A percentile compares a stretch with the other conserved stretches of the same genome.
Conservation (phyloP, 2,329 filamentous ascomycete genomes). For the Fusarium albosuccineum region DNA sequence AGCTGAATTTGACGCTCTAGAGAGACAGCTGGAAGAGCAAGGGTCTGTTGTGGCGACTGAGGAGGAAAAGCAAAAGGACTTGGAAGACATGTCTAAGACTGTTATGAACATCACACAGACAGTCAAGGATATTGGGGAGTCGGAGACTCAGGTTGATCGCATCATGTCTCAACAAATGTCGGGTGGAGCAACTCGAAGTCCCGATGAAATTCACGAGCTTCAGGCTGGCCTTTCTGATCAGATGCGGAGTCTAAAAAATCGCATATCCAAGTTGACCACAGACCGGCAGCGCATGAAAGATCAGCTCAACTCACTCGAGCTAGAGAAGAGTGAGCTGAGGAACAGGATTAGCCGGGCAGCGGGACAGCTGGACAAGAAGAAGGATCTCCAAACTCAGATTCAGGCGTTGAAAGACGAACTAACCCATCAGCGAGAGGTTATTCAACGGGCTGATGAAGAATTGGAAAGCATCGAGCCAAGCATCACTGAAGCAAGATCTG, state of each 20-base stretch:
- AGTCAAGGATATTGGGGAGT: conserved; percentile 76
- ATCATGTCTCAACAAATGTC: conserved; percentile 82
- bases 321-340: conserved; percentile 80
- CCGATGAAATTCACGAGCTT: conserved; percentile 87
- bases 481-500: conserved; percentile 79
- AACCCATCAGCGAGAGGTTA: conserved; percentile 74
- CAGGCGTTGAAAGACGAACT: conserved; percentile 79
- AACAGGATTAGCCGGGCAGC: conserved; percentile 78
- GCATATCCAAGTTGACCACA: conserved; percentile 72
- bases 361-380: conserved; percentile 86
- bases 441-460: conserved; percentile 78
- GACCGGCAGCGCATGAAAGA: conserved; percentile 80
- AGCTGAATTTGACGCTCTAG: conserved; percentile 69
- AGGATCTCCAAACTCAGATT: conserved; percentile 76
- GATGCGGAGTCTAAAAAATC: conserved; percentile 72
- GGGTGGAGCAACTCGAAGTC: conserved; percentile 73
- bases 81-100: conserved; percentile 82
- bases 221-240: conserved; percentile 76
- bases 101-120: conserved; percentile 82
- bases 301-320: conserved; percentile 77
- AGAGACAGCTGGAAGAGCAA: conserved; percentile 74
- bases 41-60: conserved; percentile 76
- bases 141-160: conserved; percentile 79
- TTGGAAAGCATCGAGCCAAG: conserved; percentile 81
- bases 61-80: conserved; percentile 75